Evolutionary conservation across 805 yeast genomes (phyloP).

Genomic region (Dipodascus geniculatus): DNA sequence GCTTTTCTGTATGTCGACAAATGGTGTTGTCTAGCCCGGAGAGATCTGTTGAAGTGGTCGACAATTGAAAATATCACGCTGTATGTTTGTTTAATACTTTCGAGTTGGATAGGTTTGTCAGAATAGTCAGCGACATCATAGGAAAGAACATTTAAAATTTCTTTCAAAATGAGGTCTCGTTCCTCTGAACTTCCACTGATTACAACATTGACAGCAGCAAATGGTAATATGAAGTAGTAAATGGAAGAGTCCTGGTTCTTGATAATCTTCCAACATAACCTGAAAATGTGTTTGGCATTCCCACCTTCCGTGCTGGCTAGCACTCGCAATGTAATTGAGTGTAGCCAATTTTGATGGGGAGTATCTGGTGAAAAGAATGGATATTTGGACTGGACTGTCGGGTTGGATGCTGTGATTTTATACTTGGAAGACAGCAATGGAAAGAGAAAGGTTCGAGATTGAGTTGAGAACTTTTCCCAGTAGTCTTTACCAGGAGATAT

Average conservation of each 20-base stretch:
- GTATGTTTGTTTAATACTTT: constrained; percentile 47
- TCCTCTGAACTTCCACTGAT: constrained; percentile 34
- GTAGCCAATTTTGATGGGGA: constrained; percentile 55
- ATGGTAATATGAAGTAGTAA: constrained; percentile 65
- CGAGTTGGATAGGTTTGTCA: constrained; percentile 33
- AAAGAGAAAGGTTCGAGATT: constrained; percentile 58
- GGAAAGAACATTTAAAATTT: constrained; percentile 48
- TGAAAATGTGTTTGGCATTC: constrained; percentile 38
- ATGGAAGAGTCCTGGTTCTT: constrained; percentile 60
- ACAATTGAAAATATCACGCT: constrained; percentile 61
- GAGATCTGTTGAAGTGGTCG: constrained; percentile 79
- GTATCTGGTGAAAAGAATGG: constrained; percentile 46
- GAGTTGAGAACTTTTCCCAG: constrained; percentile 55
- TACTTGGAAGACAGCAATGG: constrained; percentile 71
- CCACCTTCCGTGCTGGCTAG: constrained; percentile 32
- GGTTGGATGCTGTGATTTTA: constrained; percentile 38
- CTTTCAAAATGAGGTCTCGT: constrained; percentile 38
- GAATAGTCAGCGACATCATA: constrained; percentile 30
- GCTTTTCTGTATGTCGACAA: constrained; percentile 2
- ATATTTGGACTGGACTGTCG: constrained; percentile 36
- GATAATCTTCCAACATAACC: constrained; percentile 50
- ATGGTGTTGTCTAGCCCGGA: constrained; percentile 16
- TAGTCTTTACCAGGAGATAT: constrained; percentile 21
- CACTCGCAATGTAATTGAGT: constrained; percentile 54
- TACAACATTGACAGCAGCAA: constrained; percentile 54